Base-by-base conservation (phyloP, 202 grass and related monocot species). In the Elaeis oleifera region DNA sequence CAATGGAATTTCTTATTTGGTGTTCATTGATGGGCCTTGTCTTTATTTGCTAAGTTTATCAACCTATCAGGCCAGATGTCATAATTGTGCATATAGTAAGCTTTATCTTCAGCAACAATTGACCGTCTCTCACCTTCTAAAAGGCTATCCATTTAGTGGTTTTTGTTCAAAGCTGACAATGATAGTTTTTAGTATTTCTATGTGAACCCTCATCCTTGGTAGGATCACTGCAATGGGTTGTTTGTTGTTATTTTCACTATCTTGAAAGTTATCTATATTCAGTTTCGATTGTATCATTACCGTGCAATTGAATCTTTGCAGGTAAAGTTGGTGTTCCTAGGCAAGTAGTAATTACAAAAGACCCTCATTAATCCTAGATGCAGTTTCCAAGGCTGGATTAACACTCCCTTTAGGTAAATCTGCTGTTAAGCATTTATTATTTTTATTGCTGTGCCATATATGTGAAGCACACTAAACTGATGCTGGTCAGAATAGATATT, bases 241-340 rank as follows among this genome's bases (percentile, higher is more conserved):
- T 56, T 11, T 21, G 19, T 44, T 44, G 8, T 44, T 9, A 44
- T 44, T 44, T 44, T 44, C 36, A 44, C 11, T 44, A 44, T 44
- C 9, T 44, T 13, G 1, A 44, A 44, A 11, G 36, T 2, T 44
- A 44, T 9, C 6, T 13, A 9, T 44, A 44, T 44, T 44, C 36
- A 44, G 8, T 44, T 44, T 44, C 0, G 36, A 9, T 44, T 44
- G 36, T 13, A 78, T 84, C 70, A 78, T 70, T 51, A 59, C 71
- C 51, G 71, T 74, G 53, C 54, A 75, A 68, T 83, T 76, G 36
- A 18, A 63, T 24, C 73, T 66, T 79, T 88, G 28, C 76, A 88
- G 89, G 89, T 84, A 88, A 82, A 82, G 84, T 94, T 68, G 78
- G 78, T 24, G 72, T 84, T 58, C 89, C 89, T 36, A 94, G 75